Base-by-base conservation (phyloP, 306 rosid genomes). In the Calophaca sinica region DNA sequence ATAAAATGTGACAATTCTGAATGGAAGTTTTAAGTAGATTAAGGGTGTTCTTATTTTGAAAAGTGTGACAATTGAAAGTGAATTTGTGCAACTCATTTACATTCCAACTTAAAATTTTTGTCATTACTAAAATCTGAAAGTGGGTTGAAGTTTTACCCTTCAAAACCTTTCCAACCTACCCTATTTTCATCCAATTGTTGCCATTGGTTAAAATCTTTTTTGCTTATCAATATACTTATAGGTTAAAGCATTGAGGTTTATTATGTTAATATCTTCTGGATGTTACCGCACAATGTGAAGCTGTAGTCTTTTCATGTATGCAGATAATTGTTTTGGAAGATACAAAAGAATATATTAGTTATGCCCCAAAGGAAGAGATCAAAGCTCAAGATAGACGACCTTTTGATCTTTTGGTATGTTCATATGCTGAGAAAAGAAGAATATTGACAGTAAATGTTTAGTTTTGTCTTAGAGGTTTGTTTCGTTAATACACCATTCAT, bases 271-370 rank as follows among this genome's bases (percentile, higher is more conserved):
- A 11, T 67, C 14, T 67, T 61, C 33, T 73, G 42, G 67, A 29
- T 51, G 51, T 52, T 58, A 15, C n/a, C 8, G 53, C 26, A 36
- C 52, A 39, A 48, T 50, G 6, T 39, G 72, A 14, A 20, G 44
- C 66, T 65, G 51, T 41, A 4, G 1, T 49, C 7, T 61, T 73
- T 73, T 78, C 66, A 6, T 58, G n/a, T 69, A 3, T 81, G 85
- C 88, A 94, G 98, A 94, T 94, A 48, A 88, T 94, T 61, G 97
- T 88, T 81, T 73, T 91, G 91, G 98, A 94, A 81, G 97, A 94
- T 79, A 89, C 97, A 14, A 75, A 81, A 62, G 96, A 89, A 46
- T 91, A 89, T 65, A 86, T 94, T 38, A 84, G 94, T 70, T 94
- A 87, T 82, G 91, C 87, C 55, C 78, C 88, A 29, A 89, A 89